Evolutionary conservation across 129 eudicot genomes (phyloP).

Genomic region (Flaveria bidentis): DNA sequence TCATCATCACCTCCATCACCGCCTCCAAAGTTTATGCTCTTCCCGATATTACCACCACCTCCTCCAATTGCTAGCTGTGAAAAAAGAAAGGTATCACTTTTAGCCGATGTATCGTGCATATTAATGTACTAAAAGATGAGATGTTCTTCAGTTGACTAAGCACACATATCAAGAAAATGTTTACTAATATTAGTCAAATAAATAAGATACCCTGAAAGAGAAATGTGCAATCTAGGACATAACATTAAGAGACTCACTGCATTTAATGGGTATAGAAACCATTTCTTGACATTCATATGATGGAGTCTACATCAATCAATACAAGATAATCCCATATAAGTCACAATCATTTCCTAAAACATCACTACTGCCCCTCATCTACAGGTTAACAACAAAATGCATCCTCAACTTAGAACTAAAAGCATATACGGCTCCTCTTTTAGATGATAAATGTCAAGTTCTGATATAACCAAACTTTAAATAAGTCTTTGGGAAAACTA

Average conservation of each 20-base stretch:
- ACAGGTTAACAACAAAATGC: neutral
- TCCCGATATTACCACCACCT: conserved; percentile 93
- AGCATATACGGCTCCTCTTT: conserved; percentile 3
- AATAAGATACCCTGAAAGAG: neutral
- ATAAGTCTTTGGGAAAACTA: conserved; percentile 2
- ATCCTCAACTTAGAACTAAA: neutral
- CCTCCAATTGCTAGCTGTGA: conserved; percentile 79
- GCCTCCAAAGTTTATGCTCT: conserved; percentile 72
- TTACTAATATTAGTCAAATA: neutral
- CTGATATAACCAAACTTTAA: neutral
- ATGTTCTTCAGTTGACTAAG: neutral
- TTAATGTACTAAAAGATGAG: neutral
- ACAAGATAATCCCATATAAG: neutral
- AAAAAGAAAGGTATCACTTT: conserved; percentile 19
- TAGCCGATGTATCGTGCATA: neutral
- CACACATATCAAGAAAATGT: neutral
- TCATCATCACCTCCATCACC: conserved; percentile 97
- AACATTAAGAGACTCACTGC: neutral
- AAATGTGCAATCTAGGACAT: neutral
- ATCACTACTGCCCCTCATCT: neutral
- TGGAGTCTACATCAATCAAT: neutral
- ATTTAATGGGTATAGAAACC: neutral
- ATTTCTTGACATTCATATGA: conserved; percentile 1
- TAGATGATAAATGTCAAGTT: neutral
- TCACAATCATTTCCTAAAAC: neutral